phyloP scores from a whole-genome alignment of 371 early-diverging fungal genomes.

The Apophysomyces trapeziformis region DNA sequence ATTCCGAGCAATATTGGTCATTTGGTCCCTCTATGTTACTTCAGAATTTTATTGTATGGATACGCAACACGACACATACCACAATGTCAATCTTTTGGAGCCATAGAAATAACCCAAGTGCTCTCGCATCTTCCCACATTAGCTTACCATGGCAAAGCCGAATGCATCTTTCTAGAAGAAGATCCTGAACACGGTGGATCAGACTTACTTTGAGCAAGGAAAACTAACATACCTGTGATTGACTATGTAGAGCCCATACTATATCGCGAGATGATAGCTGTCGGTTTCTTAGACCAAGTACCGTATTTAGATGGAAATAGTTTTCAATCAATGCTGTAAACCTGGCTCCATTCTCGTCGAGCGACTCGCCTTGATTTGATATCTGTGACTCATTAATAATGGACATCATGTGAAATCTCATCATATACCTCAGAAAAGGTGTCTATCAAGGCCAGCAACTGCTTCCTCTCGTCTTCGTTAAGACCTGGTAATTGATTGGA shows the following conservation, averaged over 20 bases:
- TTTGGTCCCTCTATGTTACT: slow-evolving; percentile 60
- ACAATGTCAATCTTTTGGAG: slow-evolving; percentile 75
- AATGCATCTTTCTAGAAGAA: slow-evolving; percentile 70
- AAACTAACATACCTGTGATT: slow-evolving; percentile 71
- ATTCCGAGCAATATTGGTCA: slow-evolving; percentile 87
- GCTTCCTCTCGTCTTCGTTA: slow-evolving; percentile 43
- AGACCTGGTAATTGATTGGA: slow-evolving; percentile 51
- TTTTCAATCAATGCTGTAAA: slow-evolving; percentile 78
- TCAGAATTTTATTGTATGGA: not conserved
- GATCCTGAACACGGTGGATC: slow-evolving; percentile 52
- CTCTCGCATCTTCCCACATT: slow-evolving; percentile 79
- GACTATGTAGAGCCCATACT: slow-evolving; percentile 88
- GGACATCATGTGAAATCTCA: not conserved
- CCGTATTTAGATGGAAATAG: slow-evolving; percentile 63
- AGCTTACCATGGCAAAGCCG: slow-evolving; percentile 67
- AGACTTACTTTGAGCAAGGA: not conserved
- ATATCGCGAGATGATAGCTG: slow-evolving; percentile 74
- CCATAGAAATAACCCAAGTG: slow-evolving; percentile 88
- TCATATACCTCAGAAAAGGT: slow-evolving; percentile 59
- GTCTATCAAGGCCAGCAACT: slow-evolving; percentile 66
- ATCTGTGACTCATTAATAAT: slow-evolving; percentile 47
- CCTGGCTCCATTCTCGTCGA: slow-evolving; percentile 91
- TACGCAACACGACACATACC: slow-evolving; percentile 44
- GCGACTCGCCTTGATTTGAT: slow-evolving; percentile 66
- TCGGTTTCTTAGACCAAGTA: slow-evolving; percentile 34